Conservation (phyloP, 345 rosid genomes). For the Linum trigynum region DNA sequence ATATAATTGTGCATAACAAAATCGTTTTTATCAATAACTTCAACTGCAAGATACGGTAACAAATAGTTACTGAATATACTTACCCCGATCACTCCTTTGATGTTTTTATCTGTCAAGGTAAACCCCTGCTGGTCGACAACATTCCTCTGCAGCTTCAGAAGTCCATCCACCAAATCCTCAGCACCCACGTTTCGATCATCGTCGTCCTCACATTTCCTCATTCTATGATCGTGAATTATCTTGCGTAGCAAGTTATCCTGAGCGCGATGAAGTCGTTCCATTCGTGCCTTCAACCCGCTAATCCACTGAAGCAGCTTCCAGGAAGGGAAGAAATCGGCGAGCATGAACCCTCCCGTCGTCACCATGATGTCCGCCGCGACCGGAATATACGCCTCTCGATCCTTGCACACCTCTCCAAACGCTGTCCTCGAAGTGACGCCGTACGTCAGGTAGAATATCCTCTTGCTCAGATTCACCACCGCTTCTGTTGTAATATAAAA, state of each 20-base stretch:
- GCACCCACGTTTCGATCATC: neutral
- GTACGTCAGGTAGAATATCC: neutral
- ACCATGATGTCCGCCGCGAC: neutral
- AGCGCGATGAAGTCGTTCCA: neutral
- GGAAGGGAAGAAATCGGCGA: neutral
- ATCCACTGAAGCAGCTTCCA: neutral
- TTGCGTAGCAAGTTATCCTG: neutral
- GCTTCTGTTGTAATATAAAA: neutral
- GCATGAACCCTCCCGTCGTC: neutral
- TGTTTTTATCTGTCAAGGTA: neutral
- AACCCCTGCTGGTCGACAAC: neutral
- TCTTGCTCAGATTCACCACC: neutral
- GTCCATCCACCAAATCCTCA: conserved; percentile 13
- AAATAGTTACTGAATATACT: neutral
- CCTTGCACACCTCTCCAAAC: conserved; percentile 9
- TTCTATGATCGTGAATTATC: neutral
- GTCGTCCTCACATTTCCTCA: neutral
- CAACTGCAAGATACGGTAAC: neutral
- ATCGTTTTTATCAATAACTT: neutral
- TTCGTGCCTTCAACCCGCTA: neutral
- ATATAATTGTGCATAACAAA: neutral
- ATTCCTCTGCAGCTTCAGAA: neutral
- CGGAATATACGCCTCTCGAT: neutral
- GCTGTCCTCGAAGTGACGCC: conserved; percentile 6
- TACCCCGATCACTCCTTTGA: neutral